Conservation (phyloP, 2,329 filamentous ascomycete species). For the Dothistroma pini region DNA sequence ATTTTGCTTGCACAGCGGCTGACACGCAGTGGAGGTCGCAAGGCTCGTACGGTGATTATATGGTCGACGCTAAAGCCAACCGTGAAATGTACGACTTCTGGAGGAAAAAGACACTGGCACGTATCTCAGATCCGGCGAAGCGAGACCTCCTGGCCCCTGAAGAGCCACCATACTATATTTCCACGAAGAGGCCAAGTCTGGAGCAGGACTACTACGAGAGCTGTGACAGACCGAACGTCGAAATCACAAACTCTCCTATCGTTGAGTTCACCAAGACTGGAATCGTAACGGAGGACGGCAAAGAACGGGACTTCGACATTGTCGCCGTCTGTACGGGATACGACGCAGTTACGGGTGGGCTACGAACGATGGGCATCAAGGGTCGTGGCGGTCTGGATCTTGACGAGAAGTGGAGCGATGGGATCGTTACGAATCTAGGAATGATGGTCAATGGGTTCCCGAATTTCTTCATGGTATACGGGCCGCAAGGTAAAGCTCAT, state of each 20-base stretch:
- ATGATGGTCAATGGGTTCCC: constrained; percentile 30
- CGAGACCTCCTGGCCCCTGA: constrained; percentile 44
- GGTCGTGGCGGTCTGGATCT: constrained; percentile 36
- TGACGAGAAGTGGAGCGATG: constrained; percentile 42
- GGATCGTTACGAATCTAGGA: constrained; percentile 42
- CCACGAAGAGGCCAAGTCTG: constrained; percentile 44
- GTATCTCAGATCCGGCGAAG: constrained; percentile 44
- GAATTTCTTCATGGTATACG: constrained; percentile 37
- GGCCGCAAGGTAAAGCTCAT: constrained; percentile 3
- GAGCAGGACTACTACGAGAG: constrained; percentile 48
- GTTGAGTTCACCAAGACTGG: constrained; percentile 42
- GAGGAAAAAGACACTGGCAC: constrained; percentile 42
- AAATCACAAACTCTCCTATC: constrained; percentile 43
- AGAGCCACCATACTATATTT: constrained; percentile 41
- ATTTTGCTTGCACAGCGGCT: neutral
- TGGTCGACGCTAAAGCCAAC: constrained; percentile 11
- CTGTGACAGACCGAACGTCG: constrained; percentile 40
- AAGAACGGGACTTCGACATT: constrained; percentile 38
- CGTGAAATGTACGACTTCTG: constrained; percentile 39
- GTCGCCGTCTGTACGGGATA: constrained; percentile 45
- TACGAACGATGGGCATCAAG: constrained; percentile 37
- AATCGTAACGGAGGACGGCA: constrained; percentile 41
- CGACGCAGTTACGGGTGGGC: constrained; percentile 37
- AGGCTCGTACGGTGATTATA: constrained; percentile 10
- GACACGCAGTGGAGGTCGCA: neutral